These are phyloP conservation scores for Aspergillus sp. DNA, from an alignment of 2,329 filamentous ascomycete genomes.

Conservation along the genomic window DNA sequence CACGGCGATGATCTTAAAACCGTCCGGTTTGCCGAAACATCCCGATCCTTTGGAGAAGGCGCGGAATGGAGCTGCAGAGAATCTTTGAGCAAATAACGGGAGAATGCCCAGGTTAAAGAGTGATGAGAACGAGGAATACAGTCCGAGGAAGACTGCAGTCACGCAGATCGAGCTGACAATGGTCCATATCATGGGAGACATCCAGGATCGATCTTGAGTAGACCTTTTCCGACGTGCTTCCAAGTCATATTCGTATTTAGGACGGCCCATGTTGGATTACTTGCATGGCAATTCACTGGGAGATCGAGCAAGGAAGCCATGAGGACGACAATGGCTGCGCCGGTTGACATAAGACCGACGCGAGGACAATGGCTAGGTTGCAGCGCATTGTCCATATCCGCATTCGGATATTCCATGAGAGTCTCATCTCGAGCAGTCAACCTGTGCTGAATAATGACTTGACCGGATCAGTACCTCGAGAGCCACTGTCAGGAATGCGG, in stretches of 20 bases:
- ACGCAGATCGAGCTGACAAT: conserved; percentile 21
- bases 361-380: not conserved
- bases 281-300: not conserved
- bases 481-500: not conserved
- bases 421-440: not conserved
- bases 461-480: not conserved
- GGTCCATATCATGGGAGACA: conserved; percentile 19
- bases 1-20: conserved; percentile 37
- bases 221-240: conserved; percentile 15
- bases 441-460: not conserved
- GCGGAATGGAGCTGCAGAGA: conserved; percentile 24
- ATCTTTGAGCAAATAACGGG: conserved; percentile 18
- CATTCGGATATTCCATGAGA: conserved; percentile 5
- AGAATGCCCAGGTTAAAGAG: conserved; percentile 18
- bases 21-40: conserved; percentile 31
- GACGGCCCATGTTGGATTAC: conserved; percentile 20
- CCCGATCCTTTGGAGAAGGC: conserved; percentile 26
- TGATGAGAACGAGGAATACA: conserved; percentile 19
- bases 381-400: not conserved
- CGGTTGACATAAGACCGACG: not conserved
- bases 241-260: conserved; percentile 15
- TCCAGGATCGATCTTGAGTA: conserved; percentile 20
- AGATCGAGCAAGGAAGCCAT: not conserved
- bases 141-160: conserved; percentile 14
- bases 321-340: not conserved